Evolutionary conservation across 257 asterid genomes (phyloP), one percentile per base, ranked within the genome.

Genomic region (Cinchona pubescens): DNA sequence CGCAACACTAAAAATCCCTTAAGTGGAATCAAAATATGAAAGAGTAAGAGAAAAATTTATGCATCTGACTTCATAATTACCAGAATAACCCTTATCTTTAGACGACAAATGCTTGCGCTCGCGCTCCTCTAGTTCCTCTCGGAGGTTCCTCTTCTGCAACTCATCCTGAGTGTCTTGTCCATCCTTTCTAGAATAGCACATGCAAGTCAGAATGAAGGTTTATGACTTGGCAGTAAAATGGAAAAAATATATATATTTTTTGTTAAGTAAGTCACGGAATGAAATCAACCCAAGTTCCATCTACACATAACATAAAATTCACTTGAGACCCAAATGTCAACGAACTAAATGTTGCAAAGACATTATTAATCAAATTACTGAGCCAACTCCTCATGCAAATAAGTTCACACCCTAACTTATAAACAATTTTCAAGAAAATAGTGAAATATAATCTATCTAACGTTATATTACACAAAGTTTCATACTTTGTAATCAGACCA

Each of bases 101-200:
- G 88, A 80, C 30, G 93, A 87, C 79, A 86, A 92, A 83, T 90
- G 96, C 84, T 91, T 89, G 75, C 89, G 84, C 87, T 92, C 97
- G 40, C 94, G 90, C 8, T 89, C 96, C 76, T 88, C 96, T 78
- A 92, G 81, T 83, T 92, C 97, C 7, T 90, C 93, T 55, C 96
- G 82, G 42, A 90, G 93, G 81, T 92, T 87, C 80, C 95, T 87
- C 85, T 79, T 86, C 71, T 87, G 89, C 69, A 90, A 43, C 81
- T 92, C 97, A 2, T 92, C 97, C 70, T 88, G 92, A 64, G 96
- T 89, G 76, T 92, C 97, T 71, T 92, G 97, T 67, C 97, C 97
- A 29, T 92, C 96, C 85, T 79, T 90, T 73, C 96, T 90, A 88
- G 34, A 61, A 68, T 34, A 71, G 43, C 64, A 69, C 13, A 40